Conservation (phyloP, 768 basidiomycete species). For the Trametes gibbosa region DNA sequence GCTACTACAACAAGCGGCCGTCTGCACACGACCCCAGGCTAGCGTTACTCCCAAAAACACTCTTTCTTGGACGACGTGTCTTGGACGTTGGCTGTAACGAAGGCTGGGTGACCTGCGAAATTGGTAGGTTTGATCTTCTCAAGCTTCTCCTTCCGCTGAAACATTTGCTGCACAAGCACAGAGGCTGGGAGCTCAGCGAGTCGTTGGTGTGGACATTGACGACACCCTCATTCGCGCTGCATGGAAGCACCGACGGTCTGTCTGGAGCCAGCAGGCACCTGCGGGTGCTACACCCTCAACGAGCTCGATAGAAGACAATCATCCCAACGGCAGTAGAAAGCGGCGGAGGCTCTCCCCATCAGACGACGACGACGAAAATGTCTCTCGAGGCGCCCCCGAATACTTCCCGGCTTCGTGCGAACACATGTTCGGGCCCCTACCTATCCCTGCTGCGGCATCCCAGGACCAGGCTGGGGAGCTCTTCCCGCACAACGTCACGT, state of each 20-base stretch:
- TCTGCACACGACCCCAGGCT: conserved; percentile 62
- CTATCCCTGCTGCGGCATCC: conserved; percentile 49
- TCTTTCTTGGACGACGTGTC: conserved; percentile 57
- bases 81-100: conserved; percentile 89
- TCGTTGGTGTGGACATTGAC: conserved; percentile 87
- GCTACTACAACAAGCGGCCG: conserved; percentile 79
- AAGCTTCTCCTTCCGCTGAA: neutral
- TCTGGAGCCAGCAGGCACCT: conserved; percentile 69
- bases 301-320: neutral
- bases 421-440: conserved; percentile 72
- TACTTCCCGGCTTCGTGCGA: conserved; percentile 80
- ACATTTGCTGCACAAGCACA: conserved; percentile 50
- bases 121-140: conserved; percentile 48
- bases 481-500: conserved; percentile 81
- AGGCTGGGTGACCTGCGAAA: conserved; percentile 81
- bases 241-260: conserved; percentile 65
- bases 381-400: conserved; percentile 25
- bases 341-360: neutral
- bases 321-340: conserved; percentile 8
- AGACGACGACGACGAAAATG: conserved; percentile 8
- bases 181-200: conserved; percentile 54
- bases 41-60: conserved; percentile 48
- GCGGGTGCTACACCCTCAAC: neutral
- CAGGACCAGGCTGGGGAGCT: conserved; percentile 23
- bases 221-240: conserved; percentile 68